phyloP scores from a whole-genome alignment of 371 early-diverging fungal genomes.

The Mortierella sp. region DNA sequence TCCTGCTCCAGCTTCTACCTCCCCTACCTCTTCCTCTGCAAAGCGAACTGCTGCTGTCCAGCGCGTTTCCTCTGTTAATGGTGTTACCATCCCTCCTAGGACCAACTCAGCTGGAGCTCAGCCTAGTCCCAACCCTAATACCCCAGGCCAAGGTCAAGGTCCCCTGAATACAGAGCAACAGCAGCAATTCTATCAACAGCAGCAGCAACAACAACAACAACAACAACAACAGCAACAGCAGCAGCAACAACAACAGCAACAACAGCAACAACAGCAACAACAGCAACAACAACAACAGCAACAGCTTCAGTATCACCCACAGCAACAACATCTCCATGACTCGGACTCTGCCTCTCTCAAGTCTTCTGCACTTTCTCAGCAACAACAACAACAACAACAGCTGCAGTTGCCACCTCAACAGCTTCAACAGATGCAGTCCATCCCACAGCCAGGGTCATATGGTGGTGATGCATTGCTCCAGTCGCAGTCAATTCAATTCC shows the following conservation, averaged over 20 bases:
- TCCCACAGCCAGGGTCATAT: not conserved
- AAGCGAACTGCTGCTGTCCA: slow-evolving; percentile 5
- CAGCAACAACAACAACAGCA: slow-evolving; percentile 12
- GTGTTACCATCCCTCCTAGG: slow-evolving; percentile 23
- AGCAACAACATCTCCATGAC: slow-evolving; percentile 13
- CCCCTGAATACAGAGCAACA: slow-evolving; percentile 11
- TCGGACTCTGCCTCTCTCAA: slow-evolving; percentile 6
- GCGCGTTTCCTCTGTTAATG: slow-evolving; percentile 34
- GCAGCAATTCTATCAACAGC: slow-evolving; percentile 5
- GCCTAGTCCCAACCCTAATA: not conserved
- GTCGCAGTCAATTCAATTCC: not conserved
- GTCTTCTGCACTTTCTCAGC: slow-evolving; percentile 10
- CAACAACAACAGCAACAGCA: slow-evolving; percentile 14
- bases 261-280: slow-evolving; percentile 13
- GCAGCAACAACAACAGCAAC: slow-evolving; percentile 12
- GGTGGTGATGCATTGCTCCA: not conserved
- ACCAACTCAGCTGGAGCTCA: slow-evolving; percentile 8
- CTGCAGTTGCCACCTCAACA: slow-evolving; percentile 1
- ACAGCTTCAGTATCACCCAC: slow-evolving; percentile 6
- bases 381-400: slow-evolving; percentile 15
- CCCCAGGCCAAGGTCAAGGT: not conserved
- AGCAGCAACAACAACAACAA: slow-evolving; percentile 7
- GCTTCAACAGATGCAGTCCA: not conserved
- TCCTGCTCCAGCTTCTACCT: slow-evolving; percentile 16
- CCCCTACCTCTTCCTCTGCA: slow-evolving; percentile 7